phyloP scores from a whole-genome alignment of 106 monocot genomes.

The Dendrobium officinale region DNA sequence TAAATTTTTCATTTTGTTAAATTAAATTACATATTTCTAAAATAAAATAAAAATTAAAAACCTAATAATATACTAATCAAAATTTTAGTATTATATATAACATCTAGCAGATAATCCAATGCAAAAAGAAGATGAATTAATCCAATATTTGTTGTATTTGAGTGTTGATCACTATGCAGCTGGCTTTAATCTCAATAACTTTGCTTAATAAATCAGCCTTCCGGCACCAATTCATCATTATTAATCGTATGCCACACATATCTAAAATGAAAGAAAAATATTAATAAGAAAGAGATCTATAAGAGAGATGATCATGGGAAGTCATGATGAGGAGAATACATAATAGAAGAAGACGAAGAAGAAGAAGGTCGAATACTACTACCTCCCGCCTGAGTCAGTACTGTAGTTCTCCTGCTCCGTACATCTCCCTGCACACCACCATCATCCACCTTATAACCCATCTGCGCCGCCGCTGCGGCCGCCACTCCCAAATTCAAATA shows the following conservation, averaged over 20 bases:
- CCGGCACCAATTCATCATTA: no score
- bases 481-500: conserved; percentile 87
- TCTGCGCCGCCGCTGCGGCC: neutral
- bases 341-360: neutral
- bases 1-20: no score
- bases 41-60: no score
- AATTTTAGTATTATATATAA: no score
- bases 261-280: neutral
- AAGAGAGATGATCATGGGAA: neutral
- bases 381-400: neutral
- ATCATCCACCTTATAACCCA: conserved; percentile 27
- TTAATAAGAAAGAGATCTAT: neutral
- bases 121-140: no score
- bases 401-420: neutral
- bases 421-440: conserved; percentile 15
- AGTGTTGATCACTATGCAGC: neutral
- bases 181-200: neutral
- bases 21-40: no score
- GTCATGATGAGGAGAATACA: conserved; percentile 10
- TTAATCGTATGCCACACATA: neutral
- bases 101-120: no score
- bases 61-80: no score
- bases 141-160: neutral
- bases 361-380: neutral
- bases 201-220: neutral